A percentile compares a stretch with the other conserved stretches of the same genome.
Conservation (phyloP, 1,284 basidiomycete genomes). For the Cronartium quercuum region DNA sequence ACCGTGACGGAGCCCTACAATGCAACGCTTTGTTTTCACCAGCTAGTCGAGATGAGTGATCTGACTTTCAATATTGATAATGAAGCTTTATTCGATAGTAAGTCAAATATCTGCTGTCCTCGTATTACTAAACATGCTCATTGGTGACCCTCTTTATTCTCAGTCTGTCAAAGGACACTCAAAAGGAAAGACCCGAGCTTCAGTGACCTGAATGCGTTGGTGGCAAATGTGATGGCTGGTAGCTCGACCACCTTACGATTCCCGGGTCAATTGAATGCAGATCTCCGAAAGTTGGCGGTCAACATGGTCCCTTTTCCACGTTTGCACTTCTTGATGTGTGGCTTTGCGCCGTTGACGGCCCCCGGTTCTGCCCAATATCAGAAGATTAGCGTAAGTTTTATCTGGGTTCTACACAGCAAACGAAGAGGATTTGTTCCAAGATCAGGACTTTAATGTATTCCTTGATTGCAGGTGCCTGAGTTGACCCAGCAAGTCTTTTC, state of each 20-base stretch:
- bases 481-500: slow-evolving; percentile 49
- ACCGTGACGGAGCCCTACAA: slow-evolving; percentile 51
- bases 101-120: background rate
- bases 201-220: slow-evolving; percentile 32
- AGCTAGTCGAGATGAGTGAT: slow-evolving; percentile 48
- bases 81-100: slow-evolving; percentile 41
- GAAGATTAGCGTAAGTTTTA: slow-evolving; percentile 19
- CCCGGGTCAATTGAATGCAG: slow-evolving; percentile 62
- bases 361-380: slow-evolving; percentile 50
- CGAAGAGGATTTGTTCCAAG: no score
- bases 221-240: slow-evolving; percentile 40
- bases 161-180: slow-evolving; percentile 39
- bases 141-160: background rate
- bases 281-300: slow-evolving; percentile 39
- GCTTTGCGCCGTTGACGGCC: slow-evolving; percentile 49
- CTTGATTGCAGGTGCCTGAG: slow-evolving; percentile 45
- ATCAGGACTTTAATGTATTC: no score
- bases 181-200: slow-evolving; percentile 36
- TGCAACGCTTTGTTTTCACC: slow-evolving; percentile 50
- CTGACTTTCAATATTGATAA: slow-evolving; percentile 43
- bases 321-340: slow-evolving; percentile 50
- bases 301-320: slow-evolving; percentile 49
- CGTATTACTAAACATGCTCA: background rate
- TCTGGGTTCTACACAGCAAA: no score
- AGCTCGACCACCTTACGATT: slow-evolving; percentile 38